Evolutionary conservation across 192 early-diverging fungal genomes (phyloP).

Genomic region (Geranomyces variabilis): DNA sequence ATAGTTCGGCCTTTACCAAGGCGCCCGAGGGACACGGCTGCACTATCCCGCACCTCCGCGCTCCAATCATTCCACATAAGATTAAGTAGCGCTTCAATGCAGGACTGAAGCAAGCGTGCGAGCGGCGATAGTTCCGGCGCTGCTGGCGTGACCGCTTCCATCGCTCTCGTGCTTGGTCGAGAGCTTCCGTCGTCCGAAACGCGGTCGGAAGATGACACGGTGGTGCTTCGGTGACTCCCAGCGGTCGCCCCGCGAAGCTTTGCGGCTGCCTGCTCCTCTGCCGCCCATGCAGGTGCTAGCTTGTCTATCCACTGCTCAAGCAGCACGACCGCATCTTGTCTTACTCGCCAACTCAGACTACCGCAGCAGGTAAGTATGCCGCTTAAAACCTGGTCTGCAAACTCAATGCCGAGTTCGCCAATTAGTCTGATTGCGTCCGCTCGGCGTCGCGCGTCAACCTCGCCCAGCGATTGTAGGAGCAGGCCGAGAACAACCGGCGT

Average conservation of each 20-base stretch:
- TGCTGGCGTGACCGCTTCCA: neutral
- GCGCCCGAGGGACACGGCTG: conserved; percentile 33
- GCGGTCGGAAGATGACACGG: neutral
- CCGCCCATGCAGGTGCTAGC: conserved; percentile 21
- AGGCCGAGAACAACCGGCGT: conserved; percentile 35
- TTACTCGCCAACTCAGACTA: conserved; percentile 48
- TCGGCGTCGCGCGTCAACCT: conserved; percentile 35
- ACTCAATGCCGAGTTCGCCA: conserved; percentile 17
- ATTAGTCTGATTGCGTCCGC: conserved; percentile 27
- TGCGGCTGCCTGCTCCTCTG: conserved; percentile 11
- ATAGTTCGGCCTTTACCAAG: conserved; percentile 45
- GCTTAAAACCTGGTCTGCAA: conserved; percentile 39
- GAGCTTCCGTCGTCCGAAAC: neutral
- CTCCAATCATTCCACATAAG: conserved; percentile 61
- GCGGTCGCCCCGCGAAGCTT: neutral
- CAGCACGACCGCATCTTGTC: conserved; percentile 47
- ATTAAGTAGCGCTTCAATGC: conserved; percentile 39
- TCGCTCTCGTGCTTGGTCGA: conserved; percentile 14
- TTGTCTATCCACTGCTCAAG: conserved; percentile 43
- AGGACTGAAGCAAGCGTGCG: neutral
- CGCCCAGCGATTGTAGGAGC: conserved; percentile 41
- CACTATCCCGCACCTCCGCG: conserved; percentile 43
- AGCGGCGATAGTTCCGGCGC: neutral
- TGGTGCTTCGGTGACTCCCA: neutral
- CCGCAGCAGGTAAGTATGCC: conserved; percentile 35